Evolutionary conservation across 2,329 filamentous ascomycete species (phyloP).

Genomic region (Penicillium freii): DNA sequence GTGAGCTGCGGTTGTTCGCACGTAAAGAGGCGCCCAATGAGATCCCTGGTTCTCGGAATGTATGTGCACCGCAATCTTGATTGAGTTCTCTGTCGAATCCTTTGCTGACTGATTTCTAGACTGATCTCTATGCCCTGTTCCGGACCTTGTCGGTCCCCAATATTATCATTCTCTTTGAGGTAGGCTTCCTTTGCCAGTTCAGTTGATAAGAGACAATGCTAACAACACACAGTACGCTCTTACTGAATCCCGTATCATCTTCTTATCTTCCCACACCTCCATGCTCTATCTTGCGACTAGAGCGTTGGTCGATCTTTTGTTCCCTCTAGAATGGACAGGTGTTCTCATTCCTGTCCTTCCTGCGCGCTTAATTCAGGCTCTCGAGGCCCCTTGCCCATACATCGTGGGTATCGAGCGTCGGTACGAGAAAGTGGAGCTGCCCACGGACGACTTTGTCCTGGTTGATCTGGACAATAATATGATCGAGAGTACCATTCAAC

Average conservation of each 20-base stretch:
- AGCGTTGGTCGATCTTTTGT: constrained; percentile 80
- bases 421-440: constrained; percentile 65
- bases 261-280: constrained; percentile 89
- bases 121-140: constrained; percentile 91
- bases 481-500: constrained; percentile 78
- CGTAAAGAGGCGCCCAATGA: constrained; percentile 92
- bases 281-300: constrained; percentile 94
- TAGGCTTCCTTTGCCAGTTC: constrained; percentile 16
- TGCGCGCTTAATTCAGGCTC: constrained; percentile 78
- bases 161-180: constrained; percentile 84
- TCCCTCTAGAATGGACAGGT: constrained; percentile 88
- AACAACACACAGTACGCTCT: constrained; percentile 63
- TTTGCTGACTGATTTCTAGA: constrained; percentile 39
- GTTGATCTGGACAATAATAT: constrained; percentile 90
- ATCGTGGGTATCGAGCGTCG: constrained; percentile 93
- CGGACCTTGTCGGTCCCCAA: constrained; percentile 86
- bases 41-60: constrained; percentile 81
- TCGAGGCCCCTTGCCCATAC: constrained; percentile 94
- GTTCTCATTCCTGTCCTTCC: constrained; percentile 92
- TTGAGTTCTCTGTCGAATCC: constrained; percentile 4
- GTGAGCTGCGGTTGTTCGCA: constrained; percentile 87
- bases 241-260: constrained; percentile 90
- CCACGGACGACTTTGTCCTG: constrained; percentile 92
- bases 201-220: neutral
- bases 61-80: constrained; percentile 22